Evolutionary conservation across 2,329 filamentous ascomycete species (phyloP).

Genomic region (Calycina herbarum): DNA sequence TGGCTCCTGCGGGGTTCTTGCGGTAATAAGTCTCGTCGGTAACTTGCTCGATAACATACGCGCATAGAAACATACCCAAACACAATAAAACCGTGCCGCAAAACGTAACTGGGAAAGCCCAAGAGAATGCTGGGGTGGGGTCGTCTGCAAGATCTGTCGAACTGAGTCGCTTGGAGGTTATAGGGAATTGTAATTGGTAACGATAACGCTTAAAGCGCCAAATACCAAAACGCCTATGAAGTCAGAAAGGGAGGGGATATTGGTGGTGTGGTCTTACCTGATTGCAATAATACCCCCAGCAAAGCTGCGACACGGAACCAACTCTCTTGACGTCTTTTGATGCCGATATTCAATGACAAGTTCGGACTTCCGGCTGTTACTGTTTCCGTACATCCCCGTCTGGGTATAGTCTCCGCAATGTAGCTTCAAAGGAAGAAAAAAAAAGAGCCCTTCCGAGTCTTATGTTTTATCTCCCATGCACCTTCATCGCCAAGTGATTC

Average conservation of each 20-base stretch:
- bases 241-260: neutral
- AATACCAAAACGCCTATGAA: neutral
- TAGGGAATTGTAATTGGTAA: neutral
- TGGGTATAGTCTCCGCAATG: no score
- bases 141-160: neutral
- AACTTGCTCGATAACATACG: no score
- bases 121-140: no score
- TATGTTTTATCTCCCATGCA: neutral
- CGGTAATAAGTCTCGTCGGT: no score
- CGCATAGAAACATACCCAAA: no score
- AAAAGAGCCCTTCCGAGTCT: no score
- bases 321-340: neutral
- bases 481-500: neutral
- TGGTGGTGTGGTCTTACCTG: neutral
- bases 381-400: neutral
- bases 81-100: no score
- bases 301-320: neutral
- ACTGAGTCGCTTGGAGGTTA: neutral
- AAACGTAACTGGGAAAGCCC: no score
- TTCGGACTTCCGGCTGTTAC: neutral
- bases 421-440: no score
- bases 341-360: conserved; percentile 7
- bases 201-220: neutral
- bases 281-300: neutral
- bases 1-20: no score